phyloP scores from a whole-genome alignment of 257 asterid species.

The Solanum chilense region DNA sequence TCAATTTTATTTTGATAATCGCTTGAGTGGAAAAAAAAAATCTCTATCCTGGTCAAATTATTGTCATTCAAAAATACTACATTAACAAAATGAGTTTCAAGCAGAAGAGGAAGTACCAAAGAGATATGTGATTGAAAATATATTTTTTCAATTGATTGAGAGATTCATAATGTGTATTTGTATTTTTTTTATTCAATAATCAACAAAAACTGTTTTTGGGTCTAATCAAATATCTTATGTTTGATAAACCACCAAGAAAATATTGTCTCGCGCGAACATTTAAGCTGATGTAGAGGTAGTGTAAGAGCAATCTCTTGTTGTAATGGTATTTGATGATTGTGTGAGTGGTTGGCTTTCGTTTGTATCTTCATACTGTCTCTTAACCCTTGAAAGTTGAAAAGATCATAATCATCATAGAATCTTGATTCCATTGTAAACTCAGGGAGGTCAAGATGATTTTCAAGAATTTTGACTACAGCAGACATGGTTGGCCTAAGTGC shows the following conservation, averaged over 20 bases:
- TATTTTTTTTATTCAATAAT: neutral
- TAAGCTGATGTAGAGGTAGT: neutral
- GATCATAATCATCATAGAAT: slow-evolving; percentile 15
- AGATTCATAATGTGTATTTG: neutral
- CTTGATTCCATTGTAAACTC: slow-evolving; percentile 30
- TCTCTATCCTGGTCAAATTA: neutral
- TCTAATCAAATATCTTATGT: neutral
- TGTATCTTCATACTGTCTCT: slow-evolving; percentile 25
- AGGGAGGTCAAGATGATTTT: slow-evolving; percentile 22
- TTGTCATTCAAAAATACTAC: neutral
- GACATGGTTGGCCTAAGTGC: slow-evolving; percentile 59
- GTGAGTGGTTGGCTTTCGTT: slow-evolving; percentile 1
- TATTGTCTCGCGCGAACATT: no score
- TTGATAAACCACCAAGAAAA: neutral
- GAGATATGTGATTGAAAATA: no score
- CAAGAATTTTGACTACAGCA: slow-evolving; percentile 42
- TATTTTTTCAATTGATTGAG: neutral
- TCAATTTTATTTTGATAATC: neutral
- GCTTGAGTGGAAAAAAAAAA: neutral
- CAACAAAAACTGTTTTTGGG: neutral
- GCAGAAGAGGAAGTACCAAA: no score
- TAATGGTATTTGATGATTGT: neutral
- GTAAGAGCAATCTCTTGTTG: neutral
- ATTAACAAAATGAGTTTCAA: no score
- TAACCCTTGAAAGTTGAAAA: slow-evolving; percentile 21